Evolutionary conservation across 441 rosid species (phyloP), one percentile per base, ranked within the genome.

Genomic region (Pelargonium fulgidum): DNA sequence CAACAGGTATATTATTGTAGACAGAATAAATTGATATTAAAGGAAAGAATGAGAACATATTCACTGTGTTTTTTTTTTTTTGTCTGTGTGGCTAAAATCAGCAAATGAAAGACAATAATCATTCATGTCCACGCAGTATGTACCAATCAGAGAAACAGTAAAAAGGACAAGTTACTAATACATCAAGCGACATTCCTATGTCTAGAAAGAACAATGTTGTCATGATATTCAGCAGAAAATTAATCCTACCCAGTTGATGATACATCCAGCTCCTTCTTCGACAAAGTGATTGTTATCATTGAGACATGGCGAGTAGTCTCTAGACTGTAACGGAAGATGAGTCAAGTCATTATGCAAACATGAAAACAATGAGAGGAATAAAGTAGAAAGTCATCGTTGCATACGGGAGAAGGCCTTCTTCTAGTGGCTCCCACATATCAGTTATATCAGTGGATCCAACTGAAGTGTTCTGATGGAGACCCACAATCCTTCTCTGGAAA

Each of bases 321-420:
- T 76, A 89, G 77, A 17, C 93, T 90, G 81, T 14, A 71, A 10
- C 45, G 66, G 50, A 70, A 64, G 65, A 67, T 7, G 44, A 64
- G 62, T 69, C 54, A 74, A 13, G 65, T 20, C 2, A 13, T 12
- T 1, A 58, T 14, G 58, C n/a, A 8, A 56, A 14, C 58, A 16
- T 7, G 5, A 24, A 26, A 17, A 73, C 17, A 29, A 29, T 29
- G 24, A 50, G 0, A 4, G 61, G 26, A 64, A 56, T 50, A 14
- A 26, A 50, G 64, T 24, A 7, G 1, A 59, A 54, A 54, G 24
- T 54, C 22, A 17, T 7, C 14, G 65, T 24, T 58, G 24, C 93
- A 81, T 86, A 94, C 99, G 96, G 90, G 1, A 89, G 85, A 64
- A 94, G 99, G 79, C 99, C 99, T 87, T 94, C 99, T 75, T 94